Evolutionary conservation across 352 stramenopile species (phyloP).

Genomic region (Globisporangium carolinianum): DNA sequence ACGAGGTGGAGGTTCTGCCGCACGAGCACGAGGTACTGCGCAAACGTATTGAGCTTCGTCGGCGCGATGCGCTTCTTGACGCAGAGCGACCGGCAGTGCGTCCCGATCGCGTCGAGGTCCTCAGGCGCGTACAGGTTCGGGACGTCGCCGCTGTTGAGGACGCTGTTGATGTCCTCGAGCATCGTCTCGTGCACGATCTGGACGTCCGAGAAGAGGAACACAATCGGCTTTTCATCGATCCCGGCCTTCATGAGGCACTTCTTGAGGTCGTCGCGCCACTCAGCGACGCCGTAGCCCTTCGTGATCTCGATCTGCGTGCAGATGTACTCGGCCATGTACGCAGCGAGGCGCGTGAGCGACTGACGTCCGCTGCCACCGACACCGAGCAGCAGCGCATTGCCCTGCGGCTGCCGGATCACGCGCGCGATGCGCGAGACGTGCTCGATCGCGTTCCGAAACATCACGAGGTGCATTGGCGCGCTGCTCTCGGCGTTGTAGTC

Average conservation of each 20-base stretch:
- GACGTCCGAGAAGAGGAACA: constrained; percentile 94
- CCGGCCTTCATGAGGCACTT: constrained; percentile 89
- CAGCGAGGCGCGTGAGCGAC: constrained; percentile 84
- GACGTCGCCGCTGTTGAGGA: constrained; percentile 93
- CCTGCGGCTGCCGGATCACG: constrained; percentile 78
- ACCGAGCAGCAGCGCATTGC: constrained; percentile 90
- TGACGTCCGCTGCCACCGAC: constrained; percentile 91
- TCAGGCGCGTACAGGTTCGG: constrained; percentile 92
- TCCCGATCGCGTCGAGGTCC: constrained; percentile 90
- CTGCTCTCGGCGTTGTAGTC: constrained; percentile 88
- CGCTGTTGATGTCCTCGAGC: constrained; percentile 95
- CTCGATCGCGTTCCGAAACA: constrained; percentile 88
- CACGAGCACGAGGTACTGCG: constrained; percentile 91
- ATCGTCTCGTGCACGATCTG: constrained; percentile 94
- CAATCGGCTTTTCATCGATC: constrained; percentile 89
- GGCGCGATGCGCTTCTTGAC: constrained; percentile 86
- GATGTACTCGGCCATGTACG: constrained; percentile 91
- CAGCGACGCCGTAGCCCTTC: constrained; percentile 89
- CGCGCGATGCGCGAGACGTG: constrained; percentile 80
- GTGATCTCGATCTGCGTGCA: constrained; percentile 94
- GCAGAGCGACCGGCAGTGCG: constrained; percentile 86
- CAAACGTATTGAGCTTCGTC: constrained; percentile 94
- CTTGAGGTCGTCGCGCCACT: constrained; percentile 94
- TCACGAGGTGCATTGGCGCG: constrained; percentile 82
- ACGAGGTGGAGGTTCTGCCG: constrained; percentile 90